Evolutionary conservation across 78 protist genomes (phyloP).

Genomic region (Creolimax fragrantissima): DNA sequence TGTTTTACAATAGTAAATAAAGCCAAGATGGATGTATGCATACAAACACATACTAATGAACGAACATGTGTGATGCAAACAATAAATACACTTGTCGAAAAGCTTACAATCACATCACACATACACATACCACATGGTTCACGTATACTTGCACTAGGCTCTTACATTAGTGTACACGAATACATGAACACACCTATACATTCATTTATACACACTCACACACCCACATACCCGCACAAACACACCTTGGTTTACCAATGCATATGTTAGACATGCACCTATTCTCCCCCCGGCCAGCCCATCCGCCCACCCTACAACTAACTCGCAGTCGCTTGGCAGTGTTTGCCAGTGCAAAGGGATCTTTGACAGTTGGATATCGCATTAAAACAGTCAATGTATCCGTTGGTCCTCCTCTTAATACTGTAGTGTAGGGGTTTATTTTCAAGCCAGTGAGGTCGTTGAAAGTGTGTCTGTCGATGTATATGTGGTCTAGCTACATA

Average conservation of each 20-base stretch:
- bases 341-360: neutral
- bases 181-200: neutral
- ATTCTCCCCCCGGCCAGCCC: too few relatives aligned
- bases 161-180: neutral
- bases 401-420: neutral
- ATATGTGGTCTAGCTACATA: too few relatives aligned
- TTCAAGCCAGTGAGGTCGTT: too few relatives aligned
- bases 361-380: neutral
- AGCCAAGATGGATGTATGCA: neutral
- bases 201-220: neutral
- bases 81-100: neutral
- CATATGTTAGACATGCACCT: too few relatives aligned
- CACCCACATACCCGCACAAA: neutral
- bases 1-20: too few relatives aligned
- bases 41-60: neutral
- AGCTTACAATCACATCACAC: neutral
- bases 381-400: neutral
- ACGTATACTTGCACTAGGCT: neutral
- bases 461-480: too few relatives aligned
- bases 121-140: neutral
- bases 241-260: neutral
- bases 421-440: too few relatives aligned
- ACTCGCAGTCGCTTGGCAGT: neutral
- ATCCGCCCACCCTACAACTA: neutral
- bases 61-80: neutral